Conservation (phyloP, 192 early-diverging fungal species). For the Paraglomus brasilianum region DNA sequence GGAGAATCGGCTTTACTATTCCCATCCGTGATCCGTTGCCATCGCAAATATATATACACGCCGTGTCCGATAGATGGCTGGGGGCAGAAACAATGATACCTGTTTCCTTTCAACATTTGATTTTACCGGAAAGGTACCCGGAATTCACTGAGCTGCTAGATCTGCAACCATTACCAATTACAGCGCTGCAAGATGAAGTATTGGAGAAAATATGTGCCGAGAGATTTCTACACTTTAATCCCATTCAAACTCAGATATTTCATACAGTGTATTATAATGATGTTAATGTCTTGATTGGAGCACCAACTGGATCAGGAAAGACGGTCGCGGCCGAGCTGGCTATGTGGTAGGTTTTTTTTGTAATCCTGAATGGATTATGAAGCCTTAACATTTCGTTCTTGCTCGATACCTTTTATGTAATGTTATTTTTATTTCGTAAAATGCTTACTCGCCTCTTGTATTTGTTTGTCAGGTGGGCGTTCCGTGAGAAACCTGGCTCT, state of each 20-base stretch:
- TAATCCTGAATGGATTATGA: too few relatives aligned
- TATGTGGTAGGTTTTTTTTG: constrained; percentile 65
- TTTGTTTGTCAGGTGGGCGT: constrained; percentile 51
- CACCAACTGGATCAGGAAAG: constrained; percentile 97
- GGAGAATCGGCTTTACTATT: constrained; percentile 81
- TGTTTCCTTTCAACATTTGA: constrained; percentile 89
- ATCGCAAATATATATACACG: constrained; percentile 88
- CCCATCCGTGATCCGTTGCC: constrained; percentile 91
- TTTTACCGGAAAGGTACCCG: constrained; percentile 82
- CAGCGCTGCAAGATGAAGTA: constrained; percentile 76
- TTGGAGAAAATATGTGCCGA: constrained; percentile 83
- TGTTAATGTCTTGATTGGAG: constrained; percentile 88
- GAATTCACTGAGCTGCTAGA: constrained; percentile 91
- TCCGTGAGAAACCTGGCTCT: constrained; percentile 71
- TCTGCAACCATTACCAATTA: constrained; percentile 86
- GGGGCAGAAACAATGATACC: constrained; percentile 83
- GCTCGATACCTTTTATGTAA: too few relatives aligned
- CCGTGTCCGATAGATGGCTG: constrained; percentile 94
- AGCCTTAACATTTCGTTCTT: too few relatives aligned
- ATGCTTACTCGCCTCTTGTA: not conserved
- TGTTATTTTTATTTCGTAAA: not conserved
- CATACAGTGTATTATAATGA: constrained; percentile 88
- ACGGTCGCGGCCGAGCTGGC: constrained; percentile 96
- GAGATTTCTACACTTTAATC: constrained; percentile 96
- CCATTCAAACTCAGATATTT: constrained; percentile 98